Conservation (phyloP, 139 green algal species). For the Yamagishiella unicocca region DNA sequence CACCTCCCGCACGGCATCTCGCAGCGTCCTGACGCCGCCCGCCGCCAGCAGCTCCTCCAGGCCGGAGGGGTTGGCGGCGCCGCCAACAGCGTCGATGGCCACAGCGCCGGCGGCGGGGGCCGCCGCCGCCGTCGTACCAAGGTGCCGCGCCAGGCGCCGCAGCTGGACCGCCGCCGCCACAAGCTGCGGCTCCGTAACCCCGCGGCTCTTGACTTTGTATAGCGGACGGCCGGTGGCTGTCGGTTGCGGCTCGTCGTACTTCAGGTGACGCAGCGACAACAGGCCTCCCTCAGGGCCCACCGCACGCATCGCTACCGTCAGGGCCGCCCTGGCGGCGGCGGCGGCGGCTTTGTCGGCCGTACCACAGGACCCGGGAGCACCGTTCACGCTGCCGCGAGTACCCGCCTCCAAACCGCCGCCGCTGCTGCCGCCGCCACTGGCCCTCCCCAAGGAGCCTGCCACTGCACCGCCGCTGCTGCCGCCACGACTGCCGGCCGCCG, state of each 20-base stretch:
- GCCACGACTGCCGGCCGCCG: neutral
- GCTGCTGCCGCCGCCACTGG: neutral
- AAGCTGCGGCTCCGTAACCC: neutral
- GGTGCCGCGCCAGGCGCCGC: conserved; percentile 2
- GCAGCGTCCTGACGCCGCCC: neutral
- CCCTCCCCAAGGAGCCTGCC: neutral
- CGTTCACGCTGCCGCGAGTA: neutral
- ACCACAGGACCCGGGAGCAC: neutral
- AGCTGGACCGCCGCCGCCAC: conserved; percentile 2
- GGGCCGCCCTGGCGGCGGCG: neutral
- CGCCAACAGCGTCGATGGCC: neutral
- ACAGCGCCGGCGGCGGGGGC: neutral
- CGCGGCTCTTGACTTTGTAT: neutral
- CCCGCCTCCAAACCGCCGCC: neutral
- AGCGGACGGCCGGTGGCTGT: neutral
- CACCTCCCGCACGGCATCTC: neutral
- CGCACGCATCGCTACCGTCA: neutral
- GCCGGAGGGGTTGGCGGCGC: neutral
- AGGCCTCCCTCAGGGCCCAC: neutral
- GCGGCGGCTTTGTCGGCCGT: neutral
- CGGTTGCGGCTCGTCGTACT: neutral
- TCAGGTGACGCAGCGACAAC: neutral
- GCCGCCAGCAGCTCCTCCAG: neutral
- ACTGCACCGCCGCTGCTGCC: neutral
- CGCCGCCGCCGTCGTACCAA: neutral